Evolutionary conservation across 805 yeast genomes (phyloP).

Genomic region (Starmerella vitae): DNA sequence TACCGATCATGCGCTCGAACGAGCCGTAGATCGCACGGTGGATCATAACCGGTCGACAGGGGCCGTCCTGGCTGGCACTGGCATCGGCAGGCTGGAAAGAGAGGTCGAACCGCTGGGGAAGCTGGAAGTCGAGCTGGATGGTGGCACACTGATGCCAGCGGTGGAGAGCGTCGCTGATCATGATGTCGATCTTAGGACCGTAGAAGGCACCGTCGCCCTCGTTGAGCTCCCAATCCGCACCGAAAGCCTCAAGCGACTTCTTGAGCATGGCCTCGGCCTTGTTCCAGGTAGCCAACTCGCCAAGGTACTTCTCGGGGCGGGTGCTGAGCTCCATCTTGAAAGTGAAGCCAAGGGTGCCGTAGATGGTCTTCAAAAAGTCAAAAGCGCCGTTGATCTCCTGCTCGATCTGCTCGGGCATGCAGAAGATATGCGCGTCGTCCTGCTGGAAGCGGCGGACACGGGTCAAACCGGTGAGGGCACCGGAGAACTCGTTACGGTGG

Average conservation of each 20-base stretch:
- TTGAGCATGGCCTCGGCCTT: constrained; percentile 76
- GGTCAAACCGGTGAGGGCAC: constrained; percentile 88
- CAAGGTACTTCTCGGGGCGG: constrained; percentile 92
- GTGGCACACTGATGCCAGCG: constrained; percentile 99
- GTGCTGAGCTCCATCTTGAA: constrained; percentile 95
- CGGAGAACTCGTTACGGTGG: constrained; percentile 92
- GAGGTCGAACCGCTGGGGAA: constrained; percentile 85
- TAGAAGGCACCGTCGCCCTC: constrained; percentile 95
- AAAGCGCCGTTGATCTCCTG: constrained; percentile 70
- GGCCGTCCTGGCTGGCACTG: constrained; percentile 29
- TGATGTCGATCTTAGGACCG: constrained; percentile 96
- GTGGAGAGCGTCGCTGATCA: constrained; percentile 83
- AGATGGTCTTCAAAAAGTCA: constrained; percentile 71
- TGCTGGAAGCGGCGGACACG: constrained; percentile 98
- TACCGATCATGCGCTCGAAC: constrained; percentile 98
- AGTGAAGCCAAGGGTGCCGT: constrained; percentile 87
- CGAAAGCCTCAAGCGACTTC: constrained; percentile 69
- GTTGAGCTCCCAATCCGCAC: constrained; percentile 86
- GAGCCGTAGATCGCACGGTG: constrained; percentile 98
- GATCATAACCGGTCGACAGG: constrained; percentile 89
- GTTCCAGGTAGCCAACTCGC: constrained; percentile 90
- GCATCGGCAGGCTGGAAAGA: constrained; percentile 48
- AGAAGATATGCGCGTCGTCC: constrained; percentile 97
- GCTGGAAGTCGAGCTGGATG: constrained; percentile 95
- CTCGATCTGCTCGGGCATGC: constrained; percentile 82